Evolutionary conservation across 129 eudicot species (phyloP).

Genomic region (Tagetes patula): DNA sequence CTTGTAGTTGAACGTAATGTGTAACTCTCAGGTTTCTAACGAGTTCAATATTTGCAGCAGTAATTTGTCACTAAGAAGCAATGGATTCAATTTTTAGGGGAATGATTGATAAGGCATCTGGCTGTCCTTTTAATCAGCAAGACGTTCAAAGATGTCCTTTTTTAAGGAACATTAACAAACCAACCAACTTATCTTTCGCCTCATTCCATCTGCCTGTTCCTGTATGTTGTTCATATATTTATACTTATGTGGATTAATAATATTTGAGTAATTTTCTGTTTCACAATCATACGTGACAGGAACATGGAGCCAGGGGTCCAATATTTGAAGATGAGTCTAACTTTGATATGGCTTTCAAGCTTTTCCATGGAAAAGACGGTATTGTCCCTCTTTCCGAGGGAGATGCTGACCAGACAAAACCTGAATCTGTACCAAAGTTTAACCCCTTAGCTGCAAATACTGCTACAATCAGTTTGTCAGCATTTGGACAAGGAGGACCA

Average conservation of each 20-base stretch:
- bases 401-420: slow-evolving; percentile 28
- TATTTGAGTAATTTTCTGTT: background rate
- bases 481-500: slow-evolving; percentile 86
- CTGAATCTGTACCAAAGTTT: slow-evolving; percentile 41
- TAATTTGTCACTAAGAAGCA: slow-evolving; percentile 27
- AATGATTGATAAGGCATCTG: slow-evolving; percentile 38
- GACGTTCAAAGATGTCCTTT: slow-evolving; percentile 70
- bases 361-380: slow-evolving; percentile 83
- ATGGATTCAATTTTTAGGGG: slow-evolving; percentile 53
- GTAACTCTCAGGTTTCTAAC: slow-evolving; percentile 2
- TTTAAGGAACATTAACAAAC: slow-evolving; percentile 61
- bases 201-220: slow-evolving; percentile 46
- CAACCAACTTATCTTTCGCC: slow-evolving; percentile 59
- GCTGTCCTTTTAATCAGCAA: slow-evolving; percentile 46
- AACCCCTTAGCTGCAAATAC: slow-evolving; percentile 72
- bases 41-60: slow-evolving; percentile 21
- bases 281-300: slow-evolving; percentile 31
- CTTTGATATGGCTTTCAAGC: slow-evolving; percentile 63
- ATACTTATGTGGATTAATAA: background rate
- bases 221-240: slow-evolving; percentile 38
- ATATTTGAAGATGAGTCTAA: slow-evolving; percentile 84
- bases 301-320: slow-evolving; percentile 62
- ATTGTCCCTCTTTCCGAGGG: slow-evolving; percentile 62
- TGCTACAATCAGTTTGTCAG: slow-evolving; percentile 68
- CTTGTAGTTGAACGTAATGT: background rate